Conservation (phyloP, 192 early-diverging fungal genomes). For the Coemansia sp. region DNA sequence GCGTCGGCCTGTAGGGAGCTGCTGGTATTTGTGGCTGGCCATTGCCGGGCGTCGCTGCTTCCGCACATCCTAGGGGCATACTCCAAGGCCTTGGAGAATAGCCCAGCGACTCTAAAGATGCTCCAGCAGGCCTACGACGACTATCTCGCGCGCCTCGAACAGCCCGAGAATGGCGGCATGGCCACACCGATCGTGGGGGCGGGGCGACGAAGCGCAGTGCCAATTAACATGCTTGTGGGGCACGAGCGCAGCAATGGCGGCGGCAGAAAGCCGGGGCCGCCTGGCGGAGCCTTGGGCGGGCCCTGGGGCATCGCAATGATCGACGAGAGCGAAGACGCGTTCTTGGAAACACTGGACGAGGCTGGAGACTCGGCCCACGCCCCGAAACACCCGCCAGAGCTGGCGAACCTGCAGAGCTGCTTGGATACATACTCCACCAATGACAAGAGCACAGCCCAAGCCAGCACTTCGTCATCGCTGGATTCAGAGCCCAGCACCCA, state of each 20-base stretch:
- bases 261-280: neutral
- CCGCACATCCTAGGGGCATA: slow-evolving; percentile 54
- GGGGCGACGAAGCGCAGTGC: slow-evolving; percentile 26
- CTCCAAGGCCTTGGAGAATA: slow-evolving; percentile 9
- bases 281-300: neutral
- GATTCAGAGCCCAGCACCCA: too few species aligned
- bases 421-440: slow-evolving; percentile 18
- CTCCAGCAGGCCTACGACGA: slow-evolving; percentile 25
- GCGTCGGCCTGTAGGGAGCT: slow-evolving; percentile 89
- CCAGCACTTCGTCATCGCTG: too few species aligned
- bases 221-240: slow-evolving; percentile 31
- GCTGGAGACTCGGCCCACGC: neutral
- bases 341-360: slow-evolving; percentile 61
- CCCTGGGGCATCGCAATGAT: slow-evolving; percentile 50
- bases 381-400: slow-evolving; percentile 18
- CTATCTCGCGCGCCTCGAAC: slow-evolving; percentile 13
- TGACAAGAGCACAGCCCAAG: neutral
- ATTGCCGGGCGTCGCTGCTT: slow-evolving; percentile 65
- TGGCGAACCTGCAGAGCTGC: slow-evolving; percentile 23
- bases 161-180: slow-evolving; percentile 13
- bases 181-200: slow-evolving; percentile 40
- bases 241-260: slow-evolving; percentile 3
- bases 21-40: slow-evolving; percentile 70
- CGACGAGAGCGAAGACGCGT: slow-evolving; percentile 77
- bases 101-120: slow-evolving; percentile 9